Percentiles rank a stretch among this genome's conserved stretches.
Evolutionary conservation across 2,329 filamentous ascomycete species (phyloP).

Genomic region (Cephalotrichum gorgonifer): DNA sequence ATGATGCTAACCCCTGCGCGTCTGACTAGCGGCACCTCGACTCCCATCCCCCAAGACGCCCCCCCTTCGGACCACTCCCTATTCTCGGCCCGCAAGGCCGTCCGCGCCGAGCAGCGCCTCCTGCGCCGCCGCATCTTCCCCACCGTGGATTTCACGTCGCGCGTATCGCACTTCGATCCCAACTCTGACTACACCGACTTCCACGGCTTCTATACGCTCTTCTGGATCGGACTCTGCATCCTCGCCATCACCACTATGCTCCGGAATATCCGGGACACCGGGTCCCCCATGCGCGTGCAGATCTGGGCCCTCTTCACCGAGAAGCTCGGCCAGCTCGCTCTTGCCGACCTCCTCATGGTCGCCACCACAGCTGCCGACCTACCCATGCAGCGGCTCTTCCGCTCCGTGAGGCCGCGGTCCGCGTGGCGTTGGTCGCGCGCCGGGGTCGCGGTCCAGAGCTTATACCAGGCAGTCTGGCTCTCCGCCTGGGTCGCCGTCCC

Average conservation of each 20-base stretch:
- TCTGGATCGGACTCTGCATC: constrained; percentile 94
- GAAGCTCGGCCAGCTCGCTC: constrained; percentile 76
- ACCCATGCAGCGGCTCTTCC: constrained; percentile 61
- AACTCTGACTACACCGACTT: constrained; percentile 89
- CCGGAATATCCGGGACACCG: constrained; percentile 88
- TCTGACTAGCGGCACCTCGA: constrained; percentile 60
- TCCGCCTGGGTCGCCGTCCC: constrained; percentile 74
- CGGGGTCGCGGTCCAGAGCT: constrained; percentile 74
- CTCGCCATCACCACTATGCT: constrained; percentile 95
- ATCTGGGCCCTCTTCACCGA: constrained; percentile 84
- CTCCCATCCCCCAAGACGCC: constrained; percentile 77
- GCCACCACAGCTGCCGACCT: constrained; percentile 60
- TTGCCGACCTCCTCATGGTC: constrained; percentile 82
- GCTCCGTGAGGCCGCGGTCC: constrained; percentile 36
- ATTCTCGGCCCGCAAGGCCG: constrained; percentile 73
- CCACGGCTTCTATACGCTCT: constrained; percentile 92
- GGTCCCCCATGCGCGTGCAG: constrained; percentile 70
- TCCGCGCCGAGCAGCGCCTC: constrained; percentile 68
- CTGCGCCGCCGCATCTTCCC: constrained; percentile 81
- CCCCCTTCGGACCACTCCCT: constrained; percentile 86
- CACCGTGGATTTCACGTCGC: constrained; percentile 79
- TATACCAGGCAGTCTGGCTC: constrained; percentile 74
- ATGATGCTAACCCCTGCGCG: not conserved
- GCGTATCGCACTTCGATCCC: constrained; percentile 93
- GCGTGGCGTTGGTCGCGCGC: constrained; percentile 62